Percentiles rank a stretch among this genome's conserved stretches.
Conservation (phyloP, 2,329 filamentous ascomycete species). For the Cladosporium sp. region DNA sequence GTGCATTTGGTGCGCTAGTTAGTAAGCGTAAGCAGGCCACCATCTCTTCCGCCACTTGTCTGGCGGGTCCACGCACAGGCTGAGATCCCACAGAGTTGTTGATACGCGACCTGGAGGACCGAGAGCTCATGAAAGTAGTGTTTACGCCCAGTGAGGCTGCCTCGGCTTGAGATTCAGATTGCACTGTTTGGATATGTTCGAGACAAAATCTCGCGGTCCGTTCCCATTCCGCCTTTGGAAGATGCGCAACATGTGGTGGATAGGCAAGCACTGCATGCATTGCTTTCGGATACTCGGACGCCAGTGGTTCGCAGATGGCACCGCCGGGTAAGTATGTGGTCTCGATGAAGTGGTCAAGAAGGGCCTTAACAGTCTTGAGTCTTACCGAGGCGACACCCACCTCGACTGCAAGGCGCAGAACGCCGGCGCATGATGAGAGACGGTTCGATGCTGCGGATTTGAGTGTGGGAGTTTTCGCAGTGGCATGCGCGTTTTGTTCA, state of each 20-base stretch:
- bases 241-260: constrained; percentile 76
- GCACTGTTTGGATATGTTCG: constrained; percentile 52
- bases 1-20: constrained; percentile 36
- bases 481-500: constrained; percentile 68
- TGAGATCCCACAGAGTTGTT: constrained; percentile 30
- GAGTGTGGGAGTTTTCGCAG: constrained; percentile 51
- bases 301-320: constrained; percentile 67
- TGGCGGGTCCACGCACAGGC: constrained; percentile 24
- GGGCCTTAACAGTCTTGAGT: constrained; percentile 73
- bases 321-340: constrained; percentile 61
- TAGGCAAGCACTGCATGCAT: constrained; percentile 70
- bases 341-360: constrained; percentile 81
- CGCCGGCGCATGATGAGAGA: constrained; percentile 69
- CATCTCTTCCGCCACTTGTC: constrained; percentile 37
- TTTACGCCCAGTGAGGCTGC: constrained; percentile 20
- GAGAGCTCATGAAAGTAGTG: constrained; percentile 6
- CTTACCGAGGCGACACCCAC: constrained; percentile 69
- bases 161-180: constrained; percentile 29
- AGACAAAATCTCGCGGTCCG: constrained; percentile 68
- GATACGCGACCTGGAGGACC: constrained; percentile 17
- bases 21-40: constrained; percentile 33
- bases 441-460: constrained; percentile 49
- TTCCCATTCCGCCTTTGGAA: constrained; percentile 68
- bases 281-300: constrained; percentile 76
- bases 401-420: constrained; percentile 71